Percentiles rank a stretch among this genome's conserved stretches.
phyloP scores from a whole-genome alignment of 192 early-diverging fungal genomes.

The Backusella macrospora region DNA sequence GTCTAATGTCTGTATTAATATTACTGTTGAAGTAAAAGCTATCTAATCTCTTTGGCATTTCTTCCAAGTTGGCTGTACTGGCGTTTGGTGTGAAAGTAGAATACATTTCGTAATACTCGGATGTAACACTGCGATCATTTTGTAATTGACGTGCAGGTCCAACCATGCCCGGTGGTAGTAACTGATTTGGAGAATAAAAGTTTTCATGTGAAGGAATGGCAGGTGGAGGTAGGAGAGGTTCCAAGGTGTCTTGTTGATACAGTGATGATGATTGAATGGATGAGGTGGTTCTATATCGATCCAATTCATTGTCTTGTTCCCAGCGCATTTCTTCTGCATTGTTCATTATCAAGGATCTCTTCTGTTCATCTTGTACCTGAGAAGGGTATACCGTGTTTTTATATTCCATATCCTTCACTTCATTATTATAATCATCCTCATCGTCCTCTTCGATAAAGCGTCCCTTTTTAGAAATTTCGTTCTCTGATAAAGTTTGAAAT shows the following conservation, averaged over 20 bases:
- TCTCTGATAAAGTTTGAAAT: constrained; percentile 17
- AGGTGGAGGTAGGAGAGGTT: constrained; percentile 1
- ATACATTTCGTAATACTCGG: constrained; percentile 23
- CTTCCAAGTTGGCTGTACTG: neutral
- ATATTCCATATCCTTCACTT: neutral
- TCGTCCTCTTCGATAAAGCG: neutral
- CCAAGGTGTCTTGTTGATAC: neutral
- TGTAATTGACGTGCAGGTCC: neutral
- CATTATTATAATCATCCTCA: neutral
- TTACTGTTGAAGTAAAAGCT: neutral
- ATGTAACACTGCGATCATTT: constrained; percentile 22
- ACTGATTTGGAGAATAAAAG: neutral
- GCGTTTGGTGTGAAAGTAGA: constrained; percentile 15
- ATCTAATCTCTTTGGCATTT: neutral
- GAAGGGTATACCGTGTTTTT: neutral
- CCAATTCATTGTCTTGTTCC: neutral
- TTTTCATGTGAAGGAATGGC: neutral
- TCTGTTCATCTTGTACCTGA: neutral
- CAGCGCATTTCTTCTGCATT: constrained; percentile 13
- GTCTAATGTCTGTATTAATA: neutral
- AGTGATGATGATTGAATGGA: constrained; percentile 1
- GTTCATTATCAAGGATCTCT: neutral
- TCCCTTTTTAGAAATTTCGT: constrained; percentile 23
- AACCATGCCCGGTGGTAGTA: neutral
- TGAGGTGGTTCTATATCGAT: neutral